These are phyloP conservation scores for Fusarium sambucinum DNA, from an alignment of 2,329 filamentous ascomycete genomes.

Conservation along the genomic window DNA sequence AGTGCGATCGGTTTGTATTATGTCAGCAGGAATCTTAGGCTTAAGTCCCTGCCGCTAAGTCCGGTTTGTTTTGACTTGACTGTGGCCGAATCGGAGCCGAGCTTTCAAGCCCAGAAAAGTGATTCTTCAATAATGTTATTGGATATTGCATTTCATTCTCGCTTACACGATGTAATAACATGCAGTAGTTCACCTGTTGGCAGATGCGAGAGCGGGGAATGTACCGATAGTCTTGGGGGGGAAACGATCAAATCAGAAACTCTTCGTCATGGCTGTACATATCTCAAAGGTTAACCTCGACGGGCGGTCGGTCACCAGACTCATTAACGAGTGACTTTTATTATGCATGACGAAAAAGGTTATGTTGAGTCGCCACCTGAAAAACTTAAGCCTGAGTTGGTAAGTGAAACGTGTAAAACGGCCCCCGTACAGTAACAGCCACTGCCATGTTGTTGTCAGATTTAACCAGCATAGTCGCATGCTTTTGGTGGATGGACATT, in stretches of 20 bases:
- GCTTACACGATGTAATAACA: conserved; percentile 21
- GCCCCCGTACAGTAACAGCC: conserved; percentile 8
- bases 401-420: conserved; percentile 14
- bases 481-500: neutral
- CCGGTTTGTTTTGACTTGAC: conserved; percentile 27
- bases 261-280: too few relatives aligned
- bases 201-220: conserved; percentile 18
- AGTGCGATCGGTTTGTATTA: conserved; percentile 12
- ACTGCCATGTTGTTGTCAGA: neutral
- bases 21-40: conserved; percentile 30
- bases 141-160: conserved; percentile 15
- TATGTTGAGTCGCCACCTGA: conserved; percentile 30
- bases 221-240: neutral
- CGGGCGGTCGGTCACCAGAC: conserved; percentile 27
- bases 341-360: conserved; percentile 15
- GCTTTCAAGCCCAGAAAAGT: conserved; percentile 3
- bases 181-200: conserved; percentile 24
- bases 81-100: conserved; percentile 43
- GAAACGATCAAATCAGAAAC: neutral
- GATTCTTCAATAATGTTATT: conserved; percentile 11
- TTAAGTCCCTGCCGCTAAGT: conserved; percentile 49
- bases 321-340: conserved; percentile 1
- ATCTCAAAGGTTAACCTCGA: conserved; percentile 6
- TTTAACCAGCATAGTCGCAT: neutral
- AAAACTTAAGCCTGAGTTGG: conserved; percentile 5